Conservation (phyloP, 2,329 filamentous ascomycete species). For the Hypoxylon sp. region DNA sequence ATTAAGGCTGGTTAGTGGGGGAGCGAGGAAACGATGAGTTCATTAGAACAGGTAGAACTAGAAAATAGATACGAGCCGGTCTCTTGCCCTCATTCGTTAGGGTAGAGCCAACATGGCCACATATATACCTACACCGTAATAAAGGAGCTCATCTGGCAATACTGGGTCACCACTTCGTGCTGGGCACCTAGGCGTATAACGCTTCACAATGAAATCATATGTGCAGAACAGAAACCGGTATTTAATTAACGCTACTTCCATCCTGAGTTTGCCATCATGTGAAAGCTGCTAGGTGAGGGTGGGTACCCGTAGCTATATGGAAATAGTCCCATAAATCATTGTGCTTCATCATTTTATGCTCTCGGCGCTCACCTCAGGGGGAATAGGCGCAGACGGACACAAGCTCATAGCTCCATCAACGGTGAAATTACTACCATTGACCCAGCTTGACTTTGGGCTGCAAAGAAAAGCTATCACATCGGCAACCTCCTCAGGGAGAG, state of each 20-base stretch:
- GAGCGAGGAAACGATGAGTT: no score
- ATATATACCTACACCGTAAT: not conserved
- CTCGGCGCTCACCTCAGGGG: not conserved
- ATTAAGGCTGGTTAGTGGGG: conserved; percentile 42
- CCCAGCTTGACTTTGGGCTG: conserved; percentile 28
- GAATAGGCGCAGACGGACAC: not conserved
- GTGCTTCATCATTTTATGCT: not conserved
- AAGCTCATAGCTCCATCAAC: conserved; percentile 1
- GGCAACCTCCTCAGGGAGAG: conserved; percentile 36
- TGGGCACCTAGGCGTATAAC: not conserved
- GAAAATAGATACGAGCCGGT: not conserved
- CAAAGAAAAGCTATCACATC: conserved; percentile 39
- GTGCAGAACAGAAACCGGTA: not conserved
- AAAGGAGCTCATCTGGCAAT: not conserved
- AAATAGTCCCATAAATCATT: not conserved
- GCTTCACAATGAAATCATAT: not conserved
- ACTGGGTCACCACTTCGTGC: not conserved
- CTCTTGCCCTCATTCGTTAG: not conserved
- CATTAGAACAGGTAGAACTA: not conserved
- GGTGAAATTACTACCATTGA: not conserved
- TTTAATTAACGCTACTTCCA: not conserved
- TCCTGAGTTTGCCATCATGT: not conserved
- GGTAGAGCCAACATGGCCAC: not conserved
- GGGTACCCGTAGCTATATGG: not conserved
- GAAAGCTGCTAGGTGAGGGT: not conserved